Conservation (phyloP, 2,329 filamentous ascomycete species). For the Cladosporium sp. region DNA sequence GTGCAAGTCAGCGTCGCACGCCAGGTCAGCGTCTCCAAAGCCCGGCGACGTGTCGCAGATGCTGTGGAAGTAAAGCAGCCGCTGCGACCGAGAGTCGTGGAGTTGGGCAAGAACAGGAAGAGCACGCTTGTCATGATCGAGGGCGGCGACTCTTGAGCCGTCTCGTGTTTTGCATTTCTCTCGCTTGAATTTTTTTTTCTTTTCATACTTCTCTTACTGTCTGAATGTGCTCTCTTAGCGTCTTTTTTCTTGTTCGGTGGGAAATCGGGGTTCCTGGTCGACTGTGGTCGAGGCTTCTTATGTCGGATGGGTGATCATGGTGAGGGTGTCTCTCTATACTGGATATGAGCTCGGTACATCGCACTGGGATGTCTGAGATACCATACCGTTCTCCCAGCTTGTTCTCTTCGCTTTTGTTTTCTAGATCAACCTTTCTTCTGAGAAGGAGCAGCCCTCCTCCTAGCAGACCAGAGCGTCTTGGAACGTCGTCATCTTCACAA, state of each 20-base stretch:
- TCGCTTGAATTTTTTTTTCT: neutral
- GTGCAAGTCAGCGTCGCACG: conserved; percentile 13
- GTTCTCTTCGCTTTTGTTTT: too few relatives aligned
- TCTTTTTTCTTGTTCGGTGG: neutral
- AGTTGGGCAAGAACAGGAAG: conserved; percentile 29
- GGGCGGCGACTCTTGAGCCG: conserved; percentile 12
- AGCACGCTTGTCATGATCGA: conserved; percentile 29
- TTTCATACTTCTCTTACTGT: neutral
- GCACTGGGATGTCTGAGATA: too few relatives aligned
- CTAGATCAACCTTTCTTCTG: too few relatives aligned
- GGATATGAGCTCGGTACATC: too few relatives aligned
- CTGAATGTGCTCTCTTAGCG: neutral
- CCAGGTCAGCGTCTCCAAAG: conserved; percentile 12
- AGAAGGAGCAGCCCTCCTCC: too few relatives aligned
- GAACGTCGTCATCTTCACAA: too few relatives aligned
- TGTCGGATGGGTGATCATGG: too few relatives aligned
- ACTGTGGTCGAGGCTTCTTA: too few relatives aligned
- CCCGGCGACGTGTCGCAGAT: conserved; percentile 5
- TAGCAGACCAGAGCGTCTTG: too few relatives aligned
- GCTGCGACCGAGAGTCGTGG: conserved; percentile 28
- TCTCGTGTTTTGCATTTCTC: neutral
- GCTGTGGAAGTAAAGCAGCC: conserved; percentile 25
- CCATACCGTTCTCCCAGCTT: too few relatives aligned
- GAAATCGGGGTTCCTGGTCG: too few relatives aligned
- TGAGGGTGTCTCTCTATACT: too few relatives aligned